Conservation (phyloP, 495 filamentous ascomycete genomes). For the Aspergillus nanangensis region DNA sequence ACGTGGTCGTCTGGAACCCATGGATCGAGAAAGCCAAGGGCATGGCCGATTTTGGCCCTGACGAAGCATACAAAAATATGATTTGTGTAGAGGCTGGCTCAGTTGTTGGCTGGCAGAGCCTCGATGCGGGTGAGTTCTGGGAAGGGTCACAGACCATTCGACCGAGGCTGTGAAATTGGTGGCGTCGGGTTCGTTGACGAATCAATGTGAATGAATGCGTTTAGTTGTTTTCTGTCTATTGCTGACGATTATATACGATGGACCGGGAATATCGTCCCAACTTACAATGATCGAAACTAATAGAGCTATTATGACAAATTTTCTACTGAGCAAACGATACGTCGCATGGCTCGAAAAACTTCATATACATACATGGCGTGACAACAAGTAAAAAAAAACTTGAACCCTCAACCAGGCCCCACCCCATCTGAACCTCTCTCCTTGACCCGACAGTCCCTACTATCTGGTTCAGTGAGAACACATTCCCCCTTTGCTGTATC, state of each 20-base stretch:
- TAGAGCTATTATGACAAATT: too few relatives aligned
- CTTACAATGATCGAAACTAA: too few relatives aligned
- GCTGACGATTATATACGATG: background rate
- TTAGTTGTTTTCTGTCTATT: background rate
- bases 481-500: background rate
- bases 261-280: too few relatives aligned
- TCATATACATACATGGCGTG: too few relatives aligned
- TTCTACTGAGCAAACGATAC: too few relatives aligned
- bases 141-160: conserved; percentile 81
- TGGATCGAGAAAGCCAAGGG: conserved; percentile 78
- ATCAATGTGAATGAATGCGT: background rate
- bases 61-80: conserved; percentile 87
- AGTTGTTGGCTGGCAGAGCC: conserved; percentile 72
- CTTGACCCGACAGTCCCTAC: too few relatives aligned
- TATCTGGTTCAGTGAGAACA: background rate
- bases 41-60: conserved; percentile 85
- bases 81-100: conserved; percentile 89
- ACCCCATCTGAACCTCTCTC: too few relatives aligned
- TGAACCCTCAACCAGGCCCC: too few relatives aligned
- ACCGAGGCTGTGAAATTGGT: conserved; percentile 20
- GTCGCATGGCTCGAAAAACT: too few relatives aligned
- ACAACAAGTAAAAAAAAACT: too few relatives aligned
- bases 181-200: background rate
- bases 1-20: conserved; percentile 97
- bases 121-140: conserved; percentile 84